These are phyloP conservation scores for Fusarium sp. DNA, from an alignment of 2,329 filamentous ascomycete species.

Conservation along the genomic window DNA sequence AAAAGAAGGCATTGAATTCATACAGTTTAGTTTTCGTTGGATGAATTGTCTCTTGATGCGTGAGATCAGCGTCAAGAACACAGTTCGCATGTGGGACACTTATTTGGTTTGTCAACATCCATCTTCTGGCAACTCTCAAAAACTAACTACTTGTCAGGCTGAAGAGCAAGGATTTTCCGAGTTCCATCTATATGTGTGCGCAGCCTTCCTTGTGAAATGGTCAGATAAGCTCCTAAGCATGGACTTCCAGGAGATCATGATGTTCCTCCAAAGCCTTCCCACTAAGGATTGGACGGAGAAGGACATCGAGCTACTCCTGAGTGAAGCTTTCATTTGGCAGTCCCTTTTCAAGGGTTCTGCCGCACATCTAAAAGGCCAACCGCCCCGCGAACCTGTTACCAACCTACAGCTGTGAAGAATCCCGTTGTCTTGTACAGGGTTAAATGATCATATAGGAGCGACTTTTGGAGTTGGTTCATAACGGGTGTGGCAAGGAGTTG, in stretches of 20 bases:
- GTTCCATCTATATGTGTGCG: slow-evolving; percentile 98
- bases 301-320: slow-evolving; percentile 93
- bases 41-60: slow-evolving; percentile 99
- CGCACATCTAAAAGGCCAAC: slow-evolving; percentile 78
- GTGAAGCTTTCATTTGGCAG: slow-evolving; percentile 99
- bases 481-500: not conserved
- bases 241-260: slow-evolving; percentile 99
- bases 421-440: not conserved
- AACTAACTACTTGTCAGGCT: slow-evolving; percentile 65
- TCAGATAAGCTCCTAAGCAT: slow-evolving; percentile 93
- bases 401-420: slow-evolving; percentile 49
- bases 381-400: slow-evolving; percentile 47
- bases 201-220: slow-evolving; percentile 98
- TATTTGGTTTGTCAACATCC: slow-evolving; percentile 78
- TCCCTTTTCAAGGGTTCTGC: slow-evolving; percentile 94
- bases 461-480: slow-evolving; percentile 10
- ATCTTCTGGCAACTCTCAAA: not conserved
- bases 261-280: slow-evolving; percentile 95
- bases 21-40: slow-evolving; percentile 99
- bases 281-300: slow-evolving; percentile 97
- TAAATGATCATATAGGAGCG: slow-evolving; percentile 1
- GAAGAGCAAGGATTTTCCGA: slow-evolving; percentile 99
- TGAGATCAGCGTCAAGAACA: slow-evolving; percentile 95
- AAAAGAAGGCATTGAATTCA: slow-evolving; percentile 93
- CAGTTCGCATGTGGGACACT: slow-evolving; percentile 99